Evolutionary conservation across 352 stramenopile species (phyloP), one percentile per base, ranked within the genome.

Genomic region (Phytophthora europaea): DNA sequence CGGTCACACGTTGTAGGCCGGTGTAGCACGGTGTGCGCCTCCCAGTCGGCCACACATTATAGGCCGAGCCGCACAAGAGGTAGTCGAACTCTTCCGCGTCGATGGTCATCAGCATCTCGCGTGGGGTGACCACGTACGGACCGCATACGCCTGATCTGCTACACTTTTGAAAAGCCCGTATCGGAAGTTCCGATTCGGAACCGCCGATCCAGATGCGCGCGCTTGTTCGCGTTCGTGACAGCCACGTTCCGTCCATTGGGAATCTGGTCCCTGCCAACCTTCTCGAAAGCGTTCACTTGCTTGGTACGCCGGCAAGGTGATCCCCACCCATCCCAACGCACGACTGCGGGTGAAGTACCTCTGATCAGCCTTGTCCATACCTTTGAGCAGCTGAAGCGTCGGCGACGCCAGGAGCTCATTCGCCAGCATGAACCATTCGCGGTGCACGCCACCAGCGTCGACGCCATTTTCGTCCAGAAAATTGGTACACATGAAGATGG

Each of bases 11-110:
- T n/a, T n/a, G n/a, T n/a, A n/a, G n/a, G n/a, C n/a, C n/a, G n/a
- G n/a, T n/a, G n/a, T n/a, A n/a, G n/a, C n/a, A n/a, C n/a, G n/a
- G n/a, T n/a, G n/a, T n/a, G n/a, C n/a, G n/a, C n/a, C n/a, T n/a
- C n/a, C n/a, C n/a, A n/a, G n/a, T n/a, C n/a, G n/a, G n/a, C n/a
- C n/a, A n/a, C n/a, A n/a, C 92, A 66, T 99, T 98, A 76, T 96
- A 88, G 6, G 97, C 94, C 38, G 98, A 86, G n/a, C 98, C 98
- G 67, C 97, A 99, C 62, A 99, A 87, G 26, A 99, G 67, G 60
- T 99, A 87, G 73, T 99, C 97, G 6, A 99, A 84, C 81, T 99
- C 97, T 83, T 99, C 96, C 31, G 97, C 97, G 76, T 99, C 98
- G 77, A 99, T 99, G 8, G 98, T 85, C 57, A 98, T 92, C 28